Percentiles rank a stretch among this genome's conserved stretches.
These are phyloP conservation scores for Hypomyces rosellus DNA, from an alignment of 2,329 filamentous ascomycete genomes.

Conservation along the genomic window DNA sequence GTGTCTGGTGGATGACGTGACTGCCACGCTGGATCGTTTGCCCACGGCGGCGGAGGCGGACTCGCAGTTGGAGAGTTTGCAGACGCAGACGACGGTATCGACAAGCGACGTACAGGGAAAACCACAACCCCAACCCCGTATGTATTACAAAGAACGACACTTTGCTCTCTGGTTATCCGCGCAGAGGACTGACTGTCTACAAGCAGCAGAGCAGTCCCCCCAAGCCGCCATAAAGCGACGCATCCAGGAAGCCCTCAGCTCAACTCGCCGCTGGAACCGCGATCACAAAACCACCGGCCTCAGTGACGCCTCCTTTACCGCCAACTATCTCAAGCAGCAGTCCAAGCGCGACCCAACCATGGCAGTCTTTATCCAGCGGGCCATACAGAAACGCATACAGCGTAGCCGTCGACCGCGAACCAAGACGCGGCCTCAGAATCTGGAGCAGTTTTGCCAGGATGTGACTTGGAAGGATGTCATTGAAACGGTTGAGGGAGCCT, in stretches of 20 bases:
- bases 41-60: slow-evolving; percentile 17
- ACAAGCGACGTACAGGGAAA: background rate
- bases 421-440: slow-evolving; percentile 17
- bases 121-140: too few relatives aligned
- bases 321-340: slow-evolving; percentile 30
- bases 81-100: background rate
- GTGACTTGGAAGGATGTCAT: slow-evolving; percentile 29
- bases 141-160: too few relatives aligned
- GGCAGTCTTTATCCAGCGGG: slow-evolving; percentile 28
- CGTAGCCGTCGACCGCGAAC: slow-evolving; percentile 4
- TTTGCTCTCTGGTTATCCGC: background rate
- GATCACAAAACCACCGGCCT: slow-evolving; percentile 30
- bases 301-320: slow-evolving; percentile 25
- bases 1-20: slow-evolving; percentile 17
- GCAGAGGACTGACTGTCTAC: background rate
- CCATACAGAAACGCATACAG: slow-evolving; percentile 22
- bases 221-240: slow-evolving; percentile 16
- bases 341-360: slow-evolving; percentile 28
- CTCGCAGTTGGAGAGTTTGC: background rate
- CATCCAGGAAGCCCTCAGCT: slow-evolving; percentile 29
- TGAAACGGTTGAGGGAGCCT: slow-evolving; percentile 23
- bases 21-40: slow-evolving; percentile 17
- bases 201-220: background rate
- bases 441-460: slow-evolving; percentile 29
- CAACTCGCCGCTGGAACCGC: slow-evolving; percentile 33